Base-by-base conservation (phyloP, 768 basidiomycete genomes). In the Suillus tomentosus region DNA sequence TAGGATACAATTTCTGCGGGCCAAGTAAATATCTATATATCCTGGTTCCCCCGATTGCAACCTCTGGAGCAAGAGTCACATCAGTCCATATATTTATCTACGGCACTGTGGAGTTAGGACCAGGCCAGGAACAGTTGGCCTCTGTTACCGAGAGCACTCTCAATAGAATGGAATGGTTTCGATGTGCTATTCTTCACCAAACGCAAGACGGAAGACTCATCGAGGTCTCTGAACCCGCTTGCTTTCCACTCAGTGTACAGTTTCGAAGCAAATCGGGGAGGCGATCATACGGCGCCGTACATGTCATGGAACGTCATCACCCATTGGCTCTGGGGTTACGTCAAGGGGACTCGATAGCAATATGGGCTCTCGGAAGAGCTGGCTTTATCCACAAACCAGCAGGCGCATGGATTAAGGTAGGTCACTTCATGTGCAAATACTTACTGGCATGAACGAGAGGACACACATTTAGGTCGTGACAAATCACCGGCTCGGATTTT, bases 161-260 rank as follows among this genome's bases (percentile, higher is more conserved):
- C 15, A 57, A 57, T 15, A 40, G 37, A 27, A 57, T 57, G 56
- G 56, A 57, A 17, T 57, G 56, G 56, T 40, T 57, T 39, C 56
- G 15, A 57, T 57, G 56, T 9, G 56, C 56, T 27, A 24, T 57
- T 40, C 39, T 57, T 40, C 56, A 39, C 8, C 37, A 22, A 17
- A 24, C 56, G 14, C 56, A 1, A 7, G 56, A 57, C 15, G 56
- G 56, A 17, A 17, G 37, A 40, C 56, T 57, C 5, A 4, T 27
- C 14, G 14, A 57, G 15, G 56, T 57, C 5, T 40, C 56, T 17
- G 37, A 57, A 17, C 24, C 37, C 5, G 37, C 22, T 57, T 39
- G 39, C 24, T 40, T 57, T 57, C 15, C 56, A 8, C 56, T 57
- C 56, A 57, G 9, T 1, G 39, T 57, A 27, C 56, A 57, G 14